phyloP scores from a whole-genome alignment of 768 basidiomycete genomes.

The Pleurotus sapidus region DNA sequence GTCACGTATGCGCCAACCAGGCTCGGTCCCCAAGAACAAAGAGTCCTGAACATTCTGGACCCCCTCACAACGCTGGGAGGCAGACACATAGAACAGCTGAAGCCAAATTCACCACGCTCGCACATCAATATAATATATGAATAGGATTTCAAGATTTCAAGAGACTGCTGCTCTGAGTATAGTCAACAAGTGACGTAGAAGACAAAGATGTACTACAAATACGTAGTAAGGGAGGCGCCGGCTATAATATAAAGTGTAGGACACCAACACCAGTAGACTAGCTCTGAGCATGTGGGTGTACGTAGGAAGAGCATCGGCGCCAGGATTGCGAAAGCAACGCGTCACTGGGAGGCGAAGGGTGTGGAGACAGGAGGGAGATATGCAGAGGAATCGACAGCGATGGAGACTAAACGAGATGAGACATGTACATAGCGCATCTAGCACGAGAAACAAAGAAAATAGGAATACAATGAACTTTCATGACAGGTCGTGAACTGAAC shows the following conservation, averaged over 20 bases:
- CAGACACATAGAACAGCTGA: no score
- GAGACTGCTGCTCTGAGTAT: conserved; percentile 1
- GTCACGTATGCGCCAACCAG: no score
- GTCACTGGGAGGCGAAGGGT: conserved; percentile 4
- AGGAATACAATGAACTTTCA: neutral
- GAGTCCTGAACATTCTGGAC: no score
- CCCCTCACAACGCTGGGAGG: no score
- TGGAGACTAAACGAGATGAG: neutral
- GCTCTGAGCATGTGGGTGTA: neutral
- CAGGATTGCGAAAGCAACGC: neutral
- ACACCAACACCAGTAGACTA: conserved; percentile 1
- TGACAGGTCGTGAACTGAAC: neutral
- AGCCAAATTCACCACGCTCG: no score
- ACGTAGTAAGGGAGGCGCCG: neutral
- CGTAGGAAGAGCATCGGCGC: conserved; percentile 4
- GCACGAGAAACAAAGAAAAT: neutral
- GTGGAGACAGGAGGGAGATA: neutral
- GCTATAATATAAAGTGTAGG: neutral
- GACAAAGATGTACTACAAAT: neutral
- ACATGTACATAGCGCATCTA: neutral
- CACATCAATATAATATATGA: no score
- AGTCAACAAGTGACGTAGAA: conserved; percentile 3
- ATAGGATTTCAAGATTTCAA: neutral
- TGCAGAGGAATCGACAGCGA: neutral
- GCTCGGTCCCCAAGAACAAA: no score